Percentiles rank a stretch among this genome's conserved stretches.
Conservation (phyloP, 106 monocot genomes). For the Vanilla planifolia region DNA sequence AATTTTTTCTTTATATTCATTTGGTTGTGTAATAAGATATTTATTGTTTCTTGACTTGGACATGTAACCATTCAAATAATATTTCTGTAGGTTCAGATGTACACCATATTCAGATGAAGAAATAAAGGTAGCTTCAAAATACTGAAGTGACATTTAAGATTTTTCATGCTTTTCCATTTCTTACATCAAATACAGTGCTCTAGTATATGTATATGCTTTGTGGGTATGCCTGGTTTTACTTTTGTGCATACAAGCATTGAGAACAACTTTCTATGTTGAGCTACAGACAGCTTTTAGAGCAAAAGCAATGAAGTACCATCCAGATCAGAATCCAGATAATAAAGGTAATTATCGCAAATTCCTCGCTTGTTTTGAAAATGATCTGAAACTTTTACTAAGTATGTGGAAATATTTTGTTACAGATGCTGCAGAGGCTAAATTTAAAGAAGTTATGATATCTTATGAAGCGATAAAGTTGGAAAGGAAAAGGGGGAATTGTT, state of each 20-base stretch:
- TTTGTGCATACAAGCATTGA: not conserved
- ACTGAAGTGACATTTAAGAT: not conserved
- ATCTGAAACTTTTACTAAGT: not conserved
- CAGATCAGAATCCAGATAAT: conserved; percentile 83
- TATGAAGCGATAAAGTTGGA: conserved; percentile 87
- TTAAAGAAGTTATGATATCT: conserved; percentile 82
- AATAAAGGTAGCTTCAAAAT: conserved; percentile 88
- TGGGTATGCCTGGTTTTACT: not conserved
- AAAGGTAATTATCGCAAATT: conserved; percentile 43
- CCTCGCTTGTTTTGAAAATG: not conserved
- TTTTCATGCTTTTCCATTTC: not conserved
- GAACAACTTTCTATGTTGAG: not conserved
- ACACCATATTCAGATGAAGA: conserved; percentile 64
- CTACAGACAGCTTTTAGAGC: conserved; percentile 83
- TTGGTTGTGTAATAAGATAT: not conserved
- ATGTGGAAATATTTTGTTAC: conserved; percentile 11
- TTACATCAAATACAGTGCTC: not conserved
- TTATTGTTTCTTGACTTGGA: not conserved
- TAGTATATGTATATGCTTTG: not conserved
- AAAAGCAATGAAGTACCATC: conserved; percentile 90
- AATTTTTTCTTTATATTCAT: not conserved
- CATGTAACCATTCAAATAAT: not conserved
- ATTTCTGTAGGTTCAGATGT: conserved; percentile 36
- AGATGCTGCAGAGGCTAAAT: conserved; percentile 83
- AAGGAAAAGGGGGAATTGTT: conserved; percentile 31